Evolutionary conservation across 495 filamentous ascomycete species (phyloP).

Genomic region (Hyaloscypha bicolor): DNA sequence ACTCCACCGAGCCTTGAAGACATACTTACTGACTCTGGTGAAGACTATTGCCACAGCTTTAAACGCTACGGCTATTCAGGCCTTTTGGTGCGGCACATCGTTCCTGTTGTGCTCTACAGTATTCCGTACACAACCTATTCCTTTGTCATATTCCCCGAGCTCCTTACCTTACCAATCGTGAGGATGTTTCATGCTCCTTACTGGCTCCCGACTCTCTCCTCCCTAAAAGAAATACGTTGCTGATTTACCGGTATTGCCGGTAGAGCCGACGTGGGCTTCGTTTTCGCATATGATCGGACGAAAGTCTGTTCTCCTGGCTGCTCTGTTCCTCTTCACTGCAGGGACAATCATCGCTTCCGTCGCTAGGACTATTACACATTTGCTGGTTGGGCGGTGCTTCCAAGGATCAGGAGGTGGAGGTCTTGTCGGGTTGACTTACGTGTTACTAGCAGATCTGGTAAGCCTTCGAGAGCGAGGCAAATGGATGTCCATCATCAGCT

Average conservation of each 20-base stretch:
- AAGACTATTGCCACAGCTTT: slow-evolving; percentile 39
- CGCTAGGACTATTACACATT: slow-evolving; percentile 58
- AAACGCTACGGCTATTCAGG: slow-evolving; percentile 54
- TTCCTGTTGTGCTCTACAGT: slow-evolving; percentile 55
- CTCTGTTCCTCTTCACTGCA: slow-evolving; percentile 53
- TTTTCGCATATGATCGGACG: slow-evolving; percentile 57
- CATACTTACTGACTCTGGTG: not conserved
- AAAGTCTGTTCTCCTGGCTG: slow-evolving; percentile 47
- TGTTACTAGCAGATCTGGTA: slow-evolving; percentile 67
- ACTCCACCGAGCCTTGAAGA: not conserved
- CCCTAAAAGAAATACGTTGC: too few relatives aligned
- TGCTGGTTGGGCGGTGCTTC: slow-evolving; percentile 61
- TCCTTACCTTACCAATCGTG: too few relatives aligned
- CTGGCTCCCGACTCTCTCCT: too few relatives aligned
- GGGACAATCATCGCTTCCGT: slow-evolving; percentile 62
- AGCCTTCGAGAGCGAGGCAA: slow-evolving; percentile 50
- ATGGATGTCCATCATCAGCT: slow-evolving; percentile 36
- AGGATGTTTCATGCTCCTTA: too few relatives aligned
- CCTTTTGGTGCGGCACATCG: slow-evolving; percentile 55
- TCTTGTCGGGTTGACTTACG: slow-evolving; percentile 60
- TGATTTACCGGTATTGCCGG: too few relatives aligned
- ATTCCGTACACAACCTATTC: slow-evolving; percentile 31
- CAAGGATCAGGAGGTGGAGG: slow-evolving; percentile 75
- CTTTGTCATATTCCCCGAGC: too few relatives aligned
- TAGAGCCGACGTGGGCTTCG: slow-evolving; percentile 46